Base-by-base conservation (phyloP, 2,329 filamentous ascomycete genomes). In the Acarospora socialis region DNA sequence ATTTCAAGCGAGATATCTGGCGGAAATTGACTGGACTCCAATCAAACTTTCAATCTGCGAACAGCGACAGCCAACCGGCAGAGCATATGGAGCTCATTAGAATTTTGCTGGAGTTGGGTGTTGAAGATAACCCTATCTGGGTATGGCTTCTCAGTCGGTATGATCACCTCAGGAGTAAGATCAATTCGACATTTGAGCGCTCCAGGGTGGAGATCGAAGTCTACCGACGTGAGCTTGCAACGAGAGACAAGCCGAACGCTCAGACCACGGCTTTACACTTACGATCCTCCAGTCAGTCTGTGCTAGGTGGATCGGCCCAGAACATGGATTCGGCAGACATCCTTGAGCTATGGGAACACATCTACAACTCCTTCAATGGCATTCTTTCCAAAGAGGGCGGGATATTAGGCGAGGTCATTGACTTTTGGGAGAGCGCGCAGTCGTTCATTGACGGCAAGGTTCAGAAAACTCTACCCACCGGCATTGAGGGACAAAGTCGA, bases 91-190 rank as follows among this genome's bases (percentile, higher is more conserved):
- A 93, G 50, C 65, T 94, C 28, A 95, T 98, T 33, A 68, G 75
- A 14, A 65, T 94, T 21, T 65, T 98, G 32, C 61, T 98, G n/a
- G 87, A 98, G 53, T 64, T 98, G 13, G 92, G 90, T 5, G 84
- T 93, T 2, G 80, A 92, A 7, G 84, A 95, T 37, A 98, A 92
- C 46, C 90, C 90, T 1, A 92, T 98, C 40, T 93, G 82, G 81
- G 70, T 92, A 7, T 98, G 90, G 86, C 71, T 98, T 16, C 63
- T 87, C 34, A 93, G 83, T 48, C 76, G 82, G 27, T 92, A 86
- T 49, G 82, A 93, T 42, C 77, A 86, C 48, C 65, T 98, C 34
- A 94, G 90, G 55, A 75, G 75, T 42, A 92, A 81, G 51, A 87
- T 95, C 32, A 71, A 73, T 24, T 65, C 70, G 0, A 79, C 77